Conservation (phyloP, 805 yeast species). For the Kregervanrija delftensis region DNA sequence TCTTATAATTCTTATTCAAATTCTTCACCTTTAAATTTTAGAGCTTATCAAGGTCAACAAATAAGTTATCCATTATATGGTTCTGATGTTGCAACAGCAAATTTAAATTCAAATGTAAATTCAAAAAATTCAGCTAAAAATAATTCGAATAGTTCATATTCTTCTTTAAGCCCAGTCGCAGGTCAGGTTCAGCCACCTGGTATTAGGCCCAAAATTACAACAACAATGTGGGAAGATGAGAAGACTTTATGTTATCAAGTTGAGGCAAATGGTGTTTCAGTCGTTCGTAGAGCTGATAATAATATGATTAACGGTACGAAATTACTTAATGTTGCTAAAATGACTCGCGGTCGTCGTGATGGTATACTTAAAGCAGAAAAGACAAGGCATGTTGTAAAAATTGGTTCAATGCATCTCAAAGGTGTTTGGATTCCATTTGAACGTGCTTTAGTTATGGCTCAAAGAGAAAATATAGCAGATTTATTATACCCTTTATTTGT, state of each 20-base stretch:
- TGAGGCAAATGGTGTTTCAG: constrained; percentile 60
- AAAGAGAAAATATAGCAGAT: constrained; percentile 58
- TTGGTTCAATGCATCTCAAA: constrained; percentile 69
- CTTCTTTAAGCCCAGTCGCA: constrained; percentile 23
- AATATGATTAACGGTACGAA: constrained; percentile 71
- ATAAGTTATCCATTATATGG: too few relatives aligned
- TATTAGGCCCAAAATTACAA: constrained; percentile 53
- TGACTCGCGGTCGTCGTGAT: constrained; percentile 69
- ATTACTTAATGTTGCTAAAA: constrained; percentile 59
- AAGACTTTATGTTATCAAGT: constrained; percentile 67
- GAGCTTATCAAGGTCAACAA: too few relatives aligned
- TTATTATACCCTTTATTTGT: constrained; percentile 53
- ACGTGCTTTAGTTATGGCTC: constrained; percentile 62
- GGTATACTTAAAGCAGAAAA: constrained; percentile 64
- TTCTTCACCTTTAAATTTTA: too few relatives aligned
- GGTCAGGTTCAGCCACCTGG: constrained; percentile 36
- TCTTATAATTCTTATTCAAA: too few relatives aligned
- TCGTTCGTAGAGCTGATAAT: constrained; percentile 63
- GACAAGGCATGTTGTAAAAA: constrained; percentile 61
- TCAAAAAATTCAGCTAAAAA: too few relatives aligned
- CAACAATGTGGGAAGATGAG: constrained; percentile 75
- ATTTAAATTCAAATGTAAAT: too few relatives aligned
- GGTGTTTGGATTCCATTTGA: constrained; percentile 77
- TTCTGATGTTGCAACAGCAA: too few relatives aligned
- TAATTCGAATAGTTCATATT: neutral